Conservation (phyloP, 2,329 filamentous ascomycete species). For the Colletotrichum chlorophyti region DNA sequence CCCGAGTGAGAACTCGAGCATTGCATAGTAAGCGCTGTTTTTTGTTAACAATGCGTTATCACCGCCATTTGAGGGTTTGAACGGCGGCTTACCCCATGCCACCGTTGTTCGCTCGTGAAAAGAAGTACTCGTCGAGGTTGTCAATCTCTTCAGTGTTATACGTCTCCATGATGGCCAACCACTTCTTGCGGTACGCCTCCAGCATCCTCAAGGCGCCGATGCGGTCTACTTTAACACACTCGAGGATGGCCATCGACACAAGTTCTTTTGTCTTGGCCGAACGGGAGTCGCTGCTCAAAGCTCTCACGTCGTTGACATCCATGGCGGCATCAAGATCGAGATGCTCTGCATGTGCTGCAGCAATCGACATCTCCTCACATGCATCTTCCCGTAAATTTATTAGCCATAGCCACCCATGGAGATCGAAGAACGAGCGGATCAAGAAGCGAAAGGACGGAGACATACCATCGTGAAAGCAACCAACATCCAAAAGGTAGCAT, state of each 20-base stretch:
- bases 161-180: not conserved
- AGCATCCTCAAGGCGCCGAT: not conserved
- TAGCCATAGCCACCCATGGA: too few species aligned
- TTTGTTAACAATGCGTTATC: not conserved
- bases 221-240: not conserved
- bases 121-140: not conserved
- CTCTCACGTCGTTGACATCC: not conserved
- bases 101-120: not conserved
- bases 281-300: not conserved
- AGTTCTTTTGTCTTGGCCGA: not conserved
- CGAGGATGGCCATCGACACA: not conserved
- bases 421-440: too few species aligned
- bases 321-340: not conserved
- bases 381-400: too few species aligned
- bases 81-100: not conserved
- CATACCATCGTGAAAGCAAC: not conserved
- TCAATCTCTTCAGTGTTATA: not conserved
- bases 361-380: not conserved
- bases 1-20: not conserved
- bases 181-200: not conserved
- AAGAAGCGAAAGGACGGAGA: too few species aligned
- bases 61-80: not conserved
- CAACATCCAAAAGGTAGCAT: not conserved
- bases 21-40: not conserved
- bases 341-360: not conserved